Percentiles rank a stretch among this genome's conserved stretches.
Conservation (phyloP, 306 rosid species). For the Abrus pulchellus region DNA sequence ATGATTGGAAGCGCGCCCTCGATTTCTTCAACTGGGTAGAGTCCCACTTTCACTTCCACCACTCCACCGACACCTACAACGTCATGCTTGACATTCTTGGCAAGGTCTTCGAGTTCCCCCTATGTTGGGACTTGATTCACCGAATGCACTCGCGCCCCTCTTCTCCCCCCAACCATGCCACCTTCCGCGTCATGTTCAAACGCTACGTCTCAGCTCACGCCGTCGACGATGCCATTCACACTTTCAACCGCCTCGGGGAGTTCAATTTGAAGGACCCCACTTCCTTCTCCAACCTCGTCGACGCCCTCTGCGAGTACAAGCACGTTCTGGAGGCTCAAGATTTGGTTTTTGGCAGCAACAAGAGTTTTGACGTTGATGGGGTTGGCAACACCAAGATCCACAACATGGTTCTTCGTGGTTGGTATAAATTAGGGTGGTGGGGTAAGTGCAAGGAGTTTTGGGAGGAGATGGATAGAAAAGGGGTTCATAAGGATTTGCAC, state of each 20-base stretch:
- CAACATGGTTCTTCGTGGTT: conserved; percentile 86
- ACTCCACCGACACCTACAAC: conserved; percentile 77
- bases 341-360: conserved; percentile 59
- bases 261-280: conserved; percentile 77
- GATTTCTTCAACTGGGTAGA: conserved; percentile 87
- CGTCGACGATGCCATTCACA: conserved; percentile 68
- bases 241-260: conserved; percentile 63
- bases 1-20: conserved; percentile 84
- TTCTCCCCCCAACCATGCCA: conserved; percentile 72
- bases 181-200: conserved; percentile 82
- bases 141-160: conserved; percentile 65
- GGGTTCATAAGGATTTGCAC: conserved; percentile 73
- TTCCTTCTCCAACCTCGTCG: conserved; percentile 71
- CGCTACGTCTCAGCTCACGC: conserved; percentile 78
- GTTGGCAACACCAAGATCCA: conserved; percentile 60
- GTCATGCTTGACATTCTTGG: conserved; percentile 78
- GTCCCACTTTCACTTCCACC: conserved; percentile 53
- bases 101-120: conserved; percentile 81
- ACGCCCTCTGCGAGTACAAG: conserved; percentile 83
- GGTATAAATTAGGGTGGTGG: conserved; percentile 90
- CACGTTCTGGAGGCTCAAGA: conserved; percentile 89
- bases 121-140: conserved; percentile 67
- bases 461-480: conserved; percentile 87
- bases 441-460: conserved; percentile 85
- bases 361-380: conserved; percentile 19